phyloP scores from a whole-genome alignment of 257 asterid species.

The Handroanthus guayacan region DNA sequence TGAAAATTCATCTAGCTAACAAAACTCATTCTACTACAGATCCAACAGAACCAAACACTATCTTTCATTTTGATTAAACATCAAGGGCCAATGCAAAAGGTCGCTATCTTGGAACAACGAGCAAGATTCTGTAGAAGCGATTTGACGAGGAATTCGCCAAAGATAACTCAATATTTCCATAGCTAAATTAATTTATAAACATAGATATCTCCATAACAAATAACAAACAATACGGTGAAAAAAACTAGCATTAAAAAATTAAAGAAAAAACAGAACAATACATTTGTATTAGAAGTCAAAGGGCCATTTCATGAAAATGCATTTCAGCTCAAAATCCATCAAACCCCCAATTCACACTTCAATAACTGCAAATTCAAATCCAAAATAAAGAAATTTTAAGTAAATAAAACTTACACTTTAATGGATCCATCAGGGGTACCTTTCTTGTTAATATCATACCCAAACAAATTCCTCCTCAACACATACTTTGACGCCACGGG shows the following conservation, averaged over 20 bases:
- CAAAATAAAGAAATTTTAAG: background rate
- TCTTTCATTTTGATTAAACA: background rate
- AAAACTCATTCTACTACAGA: background rate
- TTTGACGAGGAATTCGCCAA: too few species aligned
- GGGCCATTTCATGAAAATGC: background rate
- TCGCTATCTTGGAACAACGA: too few species aligned
- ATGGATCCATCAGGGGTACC: conserved; percentile 93
- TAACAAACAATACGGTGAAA: background rate
- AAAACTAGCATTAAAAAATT: background rate
- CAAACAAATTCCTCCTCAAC: conserved; percentile 76
- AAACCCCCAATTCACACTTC: conserved; percentile 18
- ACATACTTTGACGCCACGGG: conserved; percentile 89
- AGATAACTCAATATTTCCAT: too few species aligned
- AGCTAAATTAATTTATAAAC: too few species aligned
- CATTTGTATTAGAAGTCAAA: too few species aligned
- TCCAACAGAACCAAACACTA: conserved; percentile 12
- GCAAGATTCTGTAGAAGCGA: too few species aligned
- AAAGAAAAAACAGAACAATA: background rate
- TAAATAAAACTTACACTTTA: conserved; percentile 71
- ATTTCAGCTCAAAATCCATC: conserved; percentile 23
- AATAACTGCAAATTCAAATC: background rate
- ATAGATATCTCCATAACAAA: background rate
- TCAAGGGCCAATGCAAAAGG: too few species aligned
- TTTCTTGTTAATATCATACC: conserved; percentile 87
- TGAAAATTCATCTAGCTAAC: background rate